A percentile compares a stretch with the other conserved stretches of the same genome.
Evolutionary conservation across 2,329 filamentous ascomycete genomes (phyloP).

Genomic region (Ophiostoma himal-ulmi): DNA sequence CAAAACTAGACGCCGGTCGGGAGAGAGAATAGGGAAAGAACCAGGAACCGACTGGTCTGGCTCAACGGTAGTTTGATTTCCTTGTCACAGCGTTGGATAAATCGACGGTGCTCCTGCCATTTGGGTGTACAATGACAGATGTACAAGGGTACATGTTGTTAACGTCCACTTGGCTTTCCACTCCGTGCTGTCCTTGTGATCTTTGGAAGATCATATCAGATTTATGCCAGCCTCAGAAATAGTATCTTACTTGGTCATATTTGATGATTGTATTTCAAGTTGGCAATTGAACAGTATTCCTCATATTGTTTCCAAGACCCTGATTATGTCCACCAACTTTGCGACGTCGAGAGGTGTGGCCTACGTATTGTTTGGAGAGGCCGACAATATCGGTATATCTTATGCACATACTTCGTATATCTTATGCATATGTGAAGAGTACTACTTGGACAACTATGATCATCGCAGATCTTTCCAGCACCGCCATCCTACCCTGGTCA

Average conservation of each 20-base stretch:
- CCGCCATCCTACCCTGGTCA: constrained; percentile 1
- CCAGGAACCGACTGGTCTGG: constrained; percentile 1
- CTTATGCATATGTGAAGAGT: too few relatives aligned
- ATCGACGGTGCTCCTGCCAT: background rate
- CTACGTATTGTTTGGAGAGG: background rate
- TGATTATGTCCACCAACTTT: background rate
- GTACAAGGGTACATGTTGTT: background rate
- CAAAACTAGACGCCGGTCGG: background rate
- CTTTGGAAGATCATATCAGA: background rate
- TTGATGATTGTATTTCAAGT: background rate
- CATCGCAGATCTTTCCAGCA: background rate
- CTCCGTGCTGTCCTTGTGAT: background rate
- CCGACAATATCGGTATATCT: background rate
- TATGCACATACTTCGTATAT: background rate
- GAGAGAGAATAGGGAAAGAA: constrained; percentile 10
- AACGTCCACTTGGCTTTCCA: background rate
- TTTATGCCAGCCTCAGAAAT: background rate
- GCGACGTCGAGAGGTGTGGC: too few relatives aligned
- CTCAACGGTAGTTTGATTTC: background rate
- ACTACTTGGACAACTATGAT: background rate
- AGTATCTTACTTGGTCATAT: background rate
- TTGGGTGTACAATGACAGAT: background rate
- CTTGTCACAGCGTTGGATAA: background rate
- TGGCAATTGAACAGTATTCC: background rate
- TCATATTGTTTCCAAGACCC: background rate